Conservation (phyloP, 2,329 filamentous ascomycete genomes). For the Aspergillus sp. region DNA sequence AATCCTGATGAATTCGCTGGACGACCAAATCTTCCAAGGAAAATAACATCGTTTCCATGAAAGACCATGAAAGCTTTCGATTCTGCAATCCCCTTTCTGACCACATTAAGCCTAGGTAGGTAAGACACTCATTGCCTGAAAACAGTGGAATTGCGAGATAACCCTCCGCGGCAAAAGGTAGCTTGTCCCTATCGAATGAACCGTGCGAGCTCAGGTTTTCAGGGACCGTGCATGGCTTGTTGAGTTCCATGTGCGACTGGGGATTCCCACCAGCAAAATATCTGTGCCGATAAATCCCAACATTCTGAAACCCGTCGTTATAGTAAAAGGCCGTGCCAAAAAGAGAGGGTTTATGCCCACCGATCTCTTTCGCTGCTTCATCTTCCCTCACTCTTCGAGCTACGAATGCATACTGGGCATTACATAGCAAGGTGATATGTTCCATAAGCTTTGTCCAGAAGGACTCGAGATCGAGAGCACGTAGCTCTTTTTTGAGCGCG, state of each 20-base stretch:
- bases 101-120: slow-evolving; percentile 73
- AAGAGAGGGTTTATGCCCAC: slow-evolving; percentile 61
- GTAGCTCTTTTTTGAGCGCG: slow-evolving; percentile 57
- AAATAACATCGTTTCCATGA: slow-evolving; percentile 67
- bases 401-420: slow-evolving; percentile 68
- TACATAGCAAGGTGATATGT: slow-evolving; percentile 61
- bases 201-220: slow-evolving; percentile 60
- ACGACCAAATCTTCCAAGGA: slow-evolving; percentile 67
- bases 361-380: slow-evolving; percentile 61
- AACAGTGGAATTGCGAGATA: slow-evolving; percentile 68
- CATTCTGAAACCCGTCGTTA: slow-evolving; percentile 57
- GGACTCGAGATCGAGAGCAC: slow-evolving; percentile 53
- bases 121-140: slow-evolving; percentile 64
- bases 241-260: slow-evolving; percentile 68
- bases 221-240: slow-evolving; percentile 69
- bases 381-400: slow-evolving; percentile 63
- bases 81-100: slow-evolving; percentile 59
- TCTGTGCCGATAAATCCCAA: slow-evolving; percentile 58
- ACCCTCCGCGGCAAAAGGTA: slow-evolving; percentile 63
- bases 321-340: slow-evolving; percentile 68
- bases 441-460: slow-evolving; percentile 67
- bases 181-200: slow-evolving; percentile 58
- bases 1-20: slow-evolving; percentile 56
- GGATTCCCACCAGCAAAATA: slow-evolving; percentile 66
- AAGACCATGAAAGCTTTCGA: slow-evolving; percentile 62